Base-by-base conservation (phyloP, 805 yeast genomes). In the Torulaspora gathmanii region DNA sequence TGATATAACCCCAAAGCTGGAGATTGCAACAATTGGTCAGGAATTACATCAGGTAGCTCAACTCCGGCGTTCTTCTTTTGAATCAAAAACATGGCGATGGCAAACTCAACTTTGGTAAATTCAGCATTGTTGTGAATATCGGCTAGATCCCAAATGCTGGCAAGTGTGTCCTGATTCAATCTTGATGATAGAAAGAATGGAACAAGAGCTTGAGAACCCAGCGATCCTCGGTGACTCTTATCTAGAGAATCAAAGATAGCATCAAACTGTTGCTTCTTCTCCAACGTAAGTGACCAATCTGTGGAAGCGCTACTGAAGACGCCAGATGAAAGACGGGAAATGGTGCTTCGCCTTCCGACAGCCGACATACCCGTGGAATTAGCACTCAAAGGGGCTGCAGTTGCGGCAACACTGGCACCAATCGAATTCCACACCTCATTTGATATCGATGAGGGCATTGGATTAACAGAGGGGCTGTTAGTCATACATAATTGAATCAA, bases 121-220 rank as follows among this genome's bases (percentile, higher is more conserved):
- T 75, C 75, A 20, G 96, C 97, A 35, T 86, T 79, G 64, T 88
- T 88, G 54, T 86, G 84, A 50, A 88, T 75, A 63, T 93, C 97
- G 8, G 98, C 80, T 54, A 93, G 73, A 67, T 93, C 99, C 99
- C 99, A 93, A 34, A 91, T 81, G 19, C 79, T 70, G 1, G 98
- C 99, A 51, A 93, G 74, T 16, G 79, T 81, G 41, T 86, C 90
- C 58, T 90, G 96, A 41, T 82, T 76, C 48, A 93, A 76, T 50
- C 86, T 85, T 2, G 98, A 91, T 8, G 93, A 84, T 74, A 87
- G 81, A 56, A 93, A 78, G 62, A 90, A 88, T 6, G 84, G 82
- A 5, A 95, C 99, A 36, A 93, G 88, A 53, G 87, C 87, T 47
- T 74, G 79, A 2, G 96, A 83, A 17, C 82, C 77, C 53, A 91